A percentile compares a stretch with the other conserved stretches of the same genome.
These are phyloP conservation scores for Eremothecium gossypii DNA, from an alignment of 1,139 yeast genomes.

Conservation along the genomic window DNA sequence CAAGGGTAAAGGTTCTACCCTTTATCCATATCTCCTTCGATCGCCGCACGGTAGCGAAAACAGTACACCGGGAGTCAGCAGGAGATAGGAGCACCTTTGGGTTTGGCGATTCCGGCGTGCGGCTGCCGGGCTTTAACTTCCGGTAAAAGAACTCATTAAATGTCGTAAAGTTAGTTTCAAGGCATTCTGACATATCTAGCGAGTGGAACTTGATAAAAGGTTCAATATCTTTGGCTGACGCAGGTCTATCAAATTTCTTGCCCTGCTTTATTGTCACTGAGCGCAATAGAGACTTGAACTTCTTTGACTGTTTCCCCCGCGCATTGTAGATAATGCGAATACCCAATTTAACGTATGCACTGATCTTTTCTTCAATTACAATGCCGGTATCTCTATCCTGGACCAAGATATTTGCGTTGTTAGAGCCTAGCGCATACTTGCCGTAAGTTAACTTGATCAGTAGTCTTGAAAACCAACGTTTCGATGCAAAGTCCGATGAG, in stretches of 20 bases:
- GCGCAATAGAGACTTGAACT: slow-evolving; percentile 49
- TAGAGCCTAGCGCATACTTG: slow-evolving; percentile 75
- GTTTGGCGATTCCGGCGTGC: slow-evolving; percentile 56
- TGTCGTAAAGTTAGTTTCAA: slow-evolving; percentile 45
- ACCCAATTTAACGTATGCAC: slow-evolving; percentile 78
- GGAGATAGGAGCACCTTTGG: slow-evolving; percentile 57
- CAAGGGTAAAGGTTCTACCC: slow-evolving; percentile 66
- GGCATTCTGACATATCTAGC: slow-evolving; percentile 64
- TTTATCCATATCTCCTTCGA: slow-evolving; percentile 88
- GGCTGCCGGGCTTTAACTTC: slow-evolving; percentile 57
- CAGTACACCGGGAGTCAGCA: slow-evolving; percentile 82
- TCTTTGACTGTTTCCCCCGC: slow-evolving; percentile 45
- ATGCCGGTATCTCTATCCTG: slow-evolving; percentile 87
- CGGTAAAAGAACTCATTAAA: slow-evolving; percentile 90
- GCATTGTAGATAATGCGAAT: slow-evolving; percentile 78
- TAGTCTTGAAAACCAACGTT: slow-evolving; percentile 80
- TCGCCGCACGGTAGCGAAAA: slow-evolving; percentile 48
- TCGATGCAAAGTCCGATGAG: slow-evolving; percentile 72
- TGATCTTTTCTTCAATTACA: slow-evolving; percentile 85
- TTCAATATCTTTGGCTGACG: slow-evolving; percentile 56
- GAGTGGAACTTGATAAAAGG: slow-evolving; percentile 78
- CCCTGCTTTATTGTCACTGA: slow-evolving; percentile 77
- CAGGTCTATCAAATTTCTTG: slow-evolving; percentile 62
- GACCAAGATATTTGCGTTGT: slow-evolving; percentile 87
- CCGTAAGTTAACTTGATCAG: slow-evolving; percentile 84